phyloP scores from a whole-genome alignment of 2,329 filamentous ascomycete species.

The Fusarium pseudonygamai region DNA sequence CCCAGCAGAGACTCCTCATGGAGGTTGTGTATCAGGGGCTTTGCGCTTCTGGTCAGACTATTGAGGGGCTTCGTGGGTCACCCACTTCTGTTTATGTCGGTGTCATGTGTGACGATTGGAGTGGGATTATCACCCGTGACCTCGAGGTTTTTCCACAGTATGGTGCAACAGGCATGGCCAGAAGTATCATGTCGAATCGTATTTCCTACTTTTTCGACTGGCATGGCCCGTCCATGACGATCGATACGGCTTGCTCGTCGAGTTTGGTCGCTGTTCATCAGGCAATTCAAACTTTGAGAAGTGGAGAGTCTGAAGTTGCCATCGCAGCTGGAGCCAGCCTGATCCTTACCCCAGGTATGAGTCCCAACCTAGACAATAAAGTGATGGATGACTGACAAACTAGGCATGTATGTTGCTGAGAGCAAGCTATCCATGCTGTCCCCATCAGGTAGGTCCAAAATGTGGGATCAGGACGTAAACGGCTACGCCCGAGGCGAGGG shows the following conservation, averaged over 20 bases:
- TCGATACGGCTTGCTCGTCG: conserved; percentile 17
- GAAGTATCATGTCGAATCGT: conserved; percentile 21
- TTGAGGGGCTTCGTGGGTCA: conserved; percentile 1
- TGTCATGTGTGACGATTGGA: conserved; percentile 4
- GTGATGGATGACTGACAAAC: accelerated
- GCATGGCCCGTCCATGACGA: conserved; percentile 4
- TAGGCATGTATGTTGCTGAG: background rate
- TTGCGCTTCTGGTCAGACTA: background rate
- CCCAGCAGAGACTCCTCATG: background rate
- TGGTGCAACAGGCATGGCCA: background rate
- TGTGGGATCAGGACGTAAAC: background rate
- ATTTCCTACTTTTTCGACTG: conserved; percentile 11
- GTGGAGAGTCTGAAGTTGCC: background rate
- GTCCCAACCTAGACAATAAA: accelerated
- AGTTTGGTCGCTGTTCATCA: conserved; percentile 10
- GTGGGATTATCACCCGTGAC: background rate
- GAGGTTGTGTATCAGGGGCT: background rate
- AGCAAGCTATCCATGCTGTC: background rate
- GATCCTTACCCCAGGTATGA: background rate
- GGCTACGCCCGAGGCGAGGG: background rate
- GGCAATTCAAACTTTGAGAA: background rate
- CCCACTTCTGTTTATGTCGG: conserved; percentile 12
- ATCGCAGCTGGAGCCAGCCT: conserved; percentile 5
- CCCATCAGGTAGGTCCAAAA: background rate
- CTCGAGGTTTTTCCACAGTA: background rate